Conservation (phyloP, 2,329 filamentous ascomycete genomes). For the Pyrenophora graminea region DNA sequence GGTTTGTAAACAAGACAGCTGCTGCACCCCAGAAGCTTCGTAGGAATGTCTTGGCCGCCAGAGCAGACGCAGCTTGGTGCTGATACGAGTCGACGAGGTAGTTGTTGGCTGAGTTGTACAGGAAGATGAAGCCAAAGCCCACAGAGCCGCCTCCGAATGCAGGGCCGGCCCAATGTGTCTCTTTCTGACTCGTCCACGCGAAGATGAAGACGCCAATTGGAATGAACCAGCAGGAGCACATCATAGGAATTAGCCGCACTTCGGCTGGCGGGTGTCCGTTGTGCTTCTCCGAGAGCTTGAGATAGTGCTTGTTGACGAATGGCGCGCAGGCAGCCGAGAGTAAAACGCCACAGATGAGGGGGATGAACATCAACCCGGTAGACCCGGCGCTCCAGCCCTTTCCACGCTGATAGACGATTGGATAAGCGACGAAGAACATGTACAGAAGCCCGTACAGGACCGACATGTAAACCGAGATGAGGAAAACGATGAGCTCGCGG, state of each 20-base stretch:
- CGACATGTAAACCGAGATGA: constrained; percentile 84
- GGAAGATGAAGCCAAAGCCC: constrained; percentile 81
- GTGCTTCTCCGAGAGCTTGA: constrained; percentile 64
- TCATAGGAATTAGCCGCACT: constrained; percentile 76
- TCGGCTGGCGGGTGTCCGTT: constrained; percentile 78
- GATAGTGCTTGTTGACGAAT: constrained; percentile 79
- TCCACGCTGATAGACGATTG: constrained; percentile 72
- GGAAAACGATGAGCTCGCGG: constrained; percentile 79
- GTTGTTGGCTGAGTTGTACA: constrained; percentile 70
- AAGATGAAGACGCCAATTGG: constrained; percentile 70
- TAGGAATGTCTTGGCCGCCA: constrained; percentile 81
- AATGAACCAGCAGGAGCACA: constrained; percentile 61
- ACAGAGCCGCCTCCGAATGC: constrained; percentile 67
- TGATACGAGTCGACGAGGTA: constrained; percentile 67
- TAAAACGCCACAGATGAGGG: constrained; percentile 75
- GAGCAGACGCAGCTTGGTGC: constrained; percentile 76
- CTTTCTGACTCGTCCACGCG: constrained; percentile 69
- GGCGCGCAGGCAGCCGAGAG: constrained; percentile 69
- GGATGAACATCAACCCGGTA: constrained; percentile 87
- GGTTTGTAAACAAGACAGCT: constrained; percentile 77
- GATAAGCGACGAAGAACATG: constrained; percentile 66
- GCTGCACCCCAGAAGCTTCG: constrained; percentile 79
- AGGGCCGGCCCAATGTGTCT: constrained; percentile 72
- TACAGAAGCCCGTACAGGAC: constrained; percentile 76
- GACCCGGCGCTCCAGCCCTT: constrained; percentile 76